phyloP scores from a whole-genome alignment of 441 rosid species.

The Populus hybrid region DNA sequence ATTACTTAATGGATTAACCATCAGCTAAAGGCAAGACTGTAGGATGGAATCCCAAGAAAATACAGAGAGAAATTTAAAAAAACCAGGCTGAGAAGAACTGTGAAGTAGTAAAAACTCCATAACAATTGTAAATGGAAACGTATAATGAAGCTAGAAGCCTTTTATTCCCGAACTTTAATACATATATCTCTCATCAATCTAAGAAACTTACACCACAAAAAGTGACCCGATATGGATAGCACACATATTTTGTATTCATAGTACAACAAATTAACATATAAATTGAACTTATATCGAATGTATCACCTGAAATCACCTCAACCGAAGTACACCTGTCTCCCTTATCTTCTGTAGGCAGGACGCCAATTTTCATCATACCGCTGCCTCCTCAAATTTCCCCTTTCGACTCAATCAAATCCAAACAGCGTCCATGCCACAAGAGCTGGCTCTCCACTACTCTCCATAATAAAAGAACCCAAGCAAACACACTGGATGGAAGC shows the following conservation, averaged over 20 bases:
- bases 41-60: slow-evolving; percentile 4
- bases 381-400: slow-evolving; percentile 19
- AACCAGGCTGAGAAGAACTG: background rate
- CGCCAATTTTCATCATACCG: slow-evolving; percentile 17
- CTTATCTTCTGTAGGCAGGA: slow-evolving; percentile 21
- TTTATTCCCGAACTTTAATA: slow-evolving; percentile 34
- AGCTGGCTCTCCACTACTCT: slow-evolving; percentile 23
- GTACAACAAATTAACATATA: slow-evolving; percentile 38
- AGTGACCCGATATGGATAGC: slow-evolving; percentile 21
- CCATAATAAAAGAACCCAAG: slow-evolving; percentile 33
- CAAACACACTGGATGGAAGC: slow-evolving; percentile 48
- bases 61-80: background rate
- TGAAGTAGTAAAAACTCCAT: background rate
- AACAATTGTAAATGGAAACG: background rate
- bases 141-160: slow-evolving; percentile 7
- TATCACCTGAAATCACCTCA: slow-evolving; percentile 45
- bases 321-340: slow-evolving; percentile 26
- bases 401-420: slow-evolving; percentile 14
- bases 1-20: slow-evolving; percentile 14
- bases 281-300: slow-evolving; percentile 31
- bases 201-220: slow-evolving; percentile 34
- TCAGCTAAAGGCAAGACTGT: background rate
- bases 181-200: slow-evolving; percentile 31
- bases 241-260: slow-evolving; percentile 23
- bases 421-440: slow-evolving; percentile 26